These are phyloP conservation scores for Populus tremula DNA, from an alignment of 345 rosid genomes.

Conservation along the genomic window DNA sequence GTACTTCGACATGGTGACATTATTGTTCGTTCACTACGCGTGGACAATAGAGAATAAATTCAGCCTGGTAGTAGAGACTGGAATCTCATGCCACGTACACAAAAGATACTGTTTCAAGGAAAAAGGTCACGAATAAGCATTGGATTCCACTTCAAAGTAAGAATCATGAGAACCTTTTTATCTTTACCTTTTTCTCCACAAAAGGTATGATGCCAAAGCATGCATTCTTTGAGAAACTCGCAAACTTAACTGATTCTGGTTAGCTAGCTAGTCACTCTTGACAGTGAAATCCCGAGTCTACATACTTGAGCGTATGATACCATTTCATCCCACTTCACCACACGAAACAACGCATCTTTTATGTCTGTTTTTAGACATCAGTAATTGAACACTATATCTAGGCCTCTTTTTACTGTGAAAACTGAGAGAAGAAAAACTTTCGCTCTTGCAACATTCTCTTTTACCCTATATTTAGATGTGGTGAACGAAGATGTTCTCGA, in stretches of 20 bases:
- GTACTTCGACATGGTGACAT: background rate
- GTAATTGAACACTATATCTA: no score
- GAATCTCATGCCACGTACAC: slow-evolving; percentile 15
- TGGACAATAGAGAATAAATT: slow-evolving; percentile 8
- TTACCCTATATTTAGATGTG: background rate
- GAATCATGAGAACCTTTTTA: slow-evolving; percentile 4
- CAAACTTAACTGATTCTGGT: background rate
- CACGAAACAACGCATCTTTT: background rate
- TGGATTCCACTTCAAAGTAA: slow-evolving; percentile 31
- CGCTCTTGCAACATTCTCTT: background rate
- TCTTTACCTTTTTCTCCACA: slow-evolving; percentile 1
- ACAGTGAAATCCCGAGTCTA: background rate
- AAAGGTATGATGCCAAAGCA: background rate
- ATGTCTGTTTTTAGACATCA: no score
- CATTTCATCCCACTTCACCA: background rate
- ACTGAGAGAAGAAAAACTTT: background rate
- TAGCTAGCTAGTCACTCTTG: background rate
- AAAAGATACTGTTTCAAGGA: background rate
- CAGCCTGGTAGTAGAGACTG: background rate
- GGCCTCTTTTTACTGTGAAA: background rate
- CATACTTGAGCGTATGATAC: background rate
- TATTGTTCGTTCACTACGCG: background rate
- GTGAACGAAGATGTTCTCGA: no score
- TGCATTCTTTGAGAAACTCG: slow-evolving; percentile 1
- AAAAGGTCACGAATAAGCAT: slow-evolving; percentile 19